Conservation (phyloP, 2,329 filamentous ascomycete species). For the Bipolaris oryzae region DNA sequence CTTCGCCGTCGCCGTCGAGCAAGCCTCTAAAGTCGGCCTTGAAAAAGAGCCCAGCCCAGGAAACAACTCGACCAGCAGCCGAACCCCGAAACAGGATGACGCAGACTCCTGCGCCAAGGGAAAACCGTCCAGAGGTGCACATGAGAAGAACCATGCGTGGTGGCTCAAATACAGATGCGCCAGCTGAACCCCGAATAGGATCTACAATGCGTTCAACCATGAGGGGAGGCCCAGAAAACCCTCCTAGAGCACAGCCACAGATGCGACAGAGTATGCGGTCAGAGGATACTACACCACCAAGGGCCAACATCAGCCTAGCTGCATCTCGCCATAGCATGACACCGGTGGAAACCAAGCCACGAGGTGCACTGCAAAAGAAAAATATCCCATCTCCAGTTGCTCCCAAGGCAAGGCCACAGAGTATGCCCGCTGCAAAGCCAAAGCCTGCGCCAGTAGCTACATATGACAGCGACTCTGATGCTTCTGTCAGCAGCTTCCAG, state of each 20-base stretch:
- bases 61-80: conserved; percentile 15
- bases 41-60: conserved; percentile 46
- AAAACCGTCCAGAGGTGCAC: conserved; percentile 26
- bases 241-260: conserved; percentile 22
- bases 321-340: conserved; percentile 45
- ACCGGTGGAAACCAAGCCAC: conserved; percentile 31
- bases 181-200: conserved; percentile 21
- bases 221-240: conserved; percentile 31
- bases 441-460: conserved; percentile 31
- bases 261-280: conserved; percentile 59
- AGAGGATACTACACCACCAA: conserved; percentile 33
- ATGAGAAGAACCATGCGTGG: conserved; percentile 47
- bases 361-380: conserved; percentile 49
- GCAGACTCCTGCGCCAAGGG: conserved; percentile 11
- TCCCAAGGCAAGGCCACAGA: conserved; percentile 36
- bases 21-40: conserved; percentile 50
- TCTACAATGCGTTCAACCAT: conserved; percentile 47
- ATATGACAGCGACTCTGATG: conserved; percentile 52
- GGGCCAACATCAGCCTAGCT: conserved; percentile 38
- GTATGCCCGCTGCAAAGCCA: conserved; percentile 25
- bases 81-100: conserved; percentile 20
- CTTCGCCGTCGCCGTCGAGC: conserved; percentile 21
- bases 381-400: conserved; percentile 40
- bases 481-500: conserved; percentile 76
- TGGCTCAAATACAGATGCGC: conserved; percentile 11